Evolutionary conservation across 2,329 filamentous ascomycete genomes (phyloP), one percentile per base, ranked within the genome.

Genomic region (Tothia fuscella): DNA sequence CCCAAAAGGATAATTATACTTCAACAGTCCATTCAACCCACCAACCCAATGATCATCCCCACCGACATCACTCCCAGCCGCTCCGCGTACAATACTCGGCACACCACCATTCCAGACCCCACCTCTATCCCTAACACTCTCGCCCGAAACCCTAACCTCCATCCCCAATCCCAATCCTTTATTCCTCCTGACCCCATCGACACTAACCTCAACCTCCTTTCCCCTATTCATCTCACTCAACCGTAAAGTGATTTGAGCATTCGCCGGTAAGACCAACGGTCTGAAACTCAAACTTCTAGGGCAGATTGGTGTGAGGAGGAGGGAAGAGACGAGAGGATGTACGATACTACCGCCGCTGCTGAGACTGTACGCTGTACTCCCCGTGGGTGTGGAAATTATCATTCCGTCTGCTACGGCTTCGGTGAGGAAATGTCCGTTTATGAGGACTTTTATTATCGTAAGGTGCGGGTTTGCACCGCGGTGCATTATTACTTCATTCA

Each of bases 1-100:
- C 7, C 91, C 91, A 68, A 96, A 96, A 0, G 89, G 88, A 63
- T 94, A 85, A 59, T 98, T 98, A 59, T 96, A 98, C 65, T 98
- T 98, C 51, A 98, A 64, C 54, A 96, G 58, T 7, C 86, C 85
- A 56, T 94, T 98, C 55, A 98, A 62, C 0, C 91, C 89, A 1
- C 89, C 89, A 2, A 98, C 89, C 91, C 91, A 98, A 14, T 89
- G 86, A 59, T 96, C 89, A 53, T 95, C 86, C 19, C 54, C 67
- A 29, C 56, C 62, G 4, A 56, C 50, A 51, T 71, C 66, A 51
- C 54, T 54, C 14, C 56, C 58, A 36, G 42, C 19, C 9, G 46
- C 50, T 0, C 71, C 73, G 34, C 87, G 70, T 54, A 95, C 91
- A 24, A 96, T 83, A 56, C 87, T 93, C 3, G 91, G 91, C 12